A percentile compares a stretch with the other conserved stretches of the same genome.
Conservation (phyloP, 495 filamentous ascomycete species). For the Penicillium cataractarum region DNA sequence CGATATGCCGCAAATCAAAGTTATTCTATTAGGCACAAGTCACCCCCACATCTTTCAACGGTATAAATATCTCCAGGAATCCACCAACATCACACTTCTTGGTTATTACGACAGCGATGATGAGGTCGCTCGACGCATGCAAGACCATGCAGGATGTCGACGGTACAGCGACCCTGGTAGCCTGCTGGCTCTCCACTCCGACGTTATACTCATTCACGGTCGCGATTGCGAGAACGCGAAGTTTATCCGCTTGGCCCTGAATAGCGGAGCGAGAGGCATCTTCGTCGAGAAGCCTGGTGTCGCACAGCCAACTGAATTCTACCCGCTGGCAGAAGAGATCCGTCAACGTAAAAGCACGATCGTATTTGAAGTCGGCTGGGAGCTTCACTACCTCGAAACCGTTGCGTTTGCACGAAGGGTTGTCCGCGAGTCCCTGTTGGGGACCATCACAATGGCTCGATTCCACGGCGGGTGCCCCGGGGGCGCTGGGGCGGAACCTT, state of each 20-base stretch:
- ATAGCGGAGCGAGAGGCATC: not conserved
- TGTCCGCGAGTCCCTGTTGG: slow-evolving; percentile 12
- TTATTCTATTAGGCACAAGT: not conserved
- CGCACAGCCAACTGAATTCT: not conserved
- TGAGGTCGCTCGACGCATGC: not conserved
- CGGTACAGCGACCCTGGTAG: not conserved
- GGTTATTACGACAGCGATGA: not conserved
- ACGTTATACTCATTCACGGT: not conserved
- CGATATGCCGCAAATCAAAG: not conserved
- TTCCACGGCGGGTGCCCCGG: slow-evolving; percentile 26
- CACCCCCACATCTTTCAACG: not conserved
- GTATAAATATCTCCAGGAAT: not conserved
- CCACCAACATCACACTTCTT: not conserved
- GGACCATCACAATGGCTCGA: slow-evolving; percentile 19
- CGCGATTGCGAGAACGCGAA: not conserved
- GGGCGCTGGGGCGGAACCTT: slow-evolving; percentile 21
- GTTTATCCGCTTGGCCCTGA: not conserved
- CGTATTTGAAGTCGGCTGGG: slow-evolving; percentile 17
- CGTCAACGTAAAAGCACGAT: not conserved
- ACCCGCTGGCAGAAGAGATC: not conserved
- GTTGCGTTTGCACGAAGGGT: slow-evolving; percentile 19
- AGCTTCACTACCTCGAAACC: slow-evolving; percentile 21
- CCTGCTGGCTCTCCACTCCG: not conserved
- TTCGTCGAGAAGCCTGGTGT: not conserved
- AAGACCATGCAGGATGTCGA: not conserved